Evolutionary conservation across 805 yeast genomes (phyloP), one percentile per base, ranked within the genome.

Genomic region (Wickerhamiella azyma): DNA sequence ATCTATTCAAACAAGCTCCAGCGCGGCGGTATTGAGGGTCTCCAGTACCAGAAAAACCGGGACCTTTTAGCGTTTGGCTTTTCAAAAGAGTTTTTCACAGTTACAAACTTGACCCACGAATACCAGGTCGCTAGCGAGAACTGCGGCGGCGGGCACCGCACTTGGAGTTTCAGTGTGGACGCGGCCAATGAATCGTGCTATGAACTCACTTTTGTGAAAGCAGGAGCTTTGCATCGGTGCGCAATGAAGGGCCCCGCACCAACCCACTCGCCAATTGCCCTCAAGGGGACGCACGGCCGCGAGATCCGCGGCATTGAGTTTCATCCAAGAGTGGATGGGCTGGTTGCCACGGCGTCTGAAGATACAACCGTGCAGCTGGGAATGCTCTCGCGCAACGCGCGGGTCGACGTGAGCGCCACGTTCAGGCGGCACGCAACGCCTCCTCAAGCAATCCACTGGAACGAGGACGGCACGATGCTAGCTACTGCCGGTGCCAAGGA

Each of bases 131-230:
- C 74, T 41, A 73, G 77, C 48, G 85, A 78, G 50, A 62, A 70
- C 11, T 92, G 97, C 61, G 97, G 97, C 24, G 97, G 97, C 2
- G 75, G 92, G 2, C 96, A 88, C 59, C 70, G 97, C 49, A 74
- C 76, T 49, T 92, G 96, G 96, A 41, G 44, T 33, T 37, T 41
- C 21, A 24, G 33, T 14, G 28, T 41, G 13, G 39, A 41, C 17
- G 13, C 39, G 3, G 14, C 5, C n/a, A 26, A 30, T 26, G 44
- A 41, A 16, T 19, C 32, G n/a, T 24, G 26, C 18, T 41, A 18
- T 16, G 44, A 32, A 26, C 24, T 41, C 10, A 33, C 30, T 16
- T 41, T 11, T 33, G 44, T 41, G 29, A 76, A 77, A 59, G 71
- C 79, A 8, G 40, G 29, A 24, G 40, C 14, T 3, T 38, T 50